Percentiles rank a stretch among this genome's conserved stretches.
phyloP scores from a whole-genome alignment of 2,329 filamentous ascomycete genomes.

The Phialophora chinensis region DNA sequence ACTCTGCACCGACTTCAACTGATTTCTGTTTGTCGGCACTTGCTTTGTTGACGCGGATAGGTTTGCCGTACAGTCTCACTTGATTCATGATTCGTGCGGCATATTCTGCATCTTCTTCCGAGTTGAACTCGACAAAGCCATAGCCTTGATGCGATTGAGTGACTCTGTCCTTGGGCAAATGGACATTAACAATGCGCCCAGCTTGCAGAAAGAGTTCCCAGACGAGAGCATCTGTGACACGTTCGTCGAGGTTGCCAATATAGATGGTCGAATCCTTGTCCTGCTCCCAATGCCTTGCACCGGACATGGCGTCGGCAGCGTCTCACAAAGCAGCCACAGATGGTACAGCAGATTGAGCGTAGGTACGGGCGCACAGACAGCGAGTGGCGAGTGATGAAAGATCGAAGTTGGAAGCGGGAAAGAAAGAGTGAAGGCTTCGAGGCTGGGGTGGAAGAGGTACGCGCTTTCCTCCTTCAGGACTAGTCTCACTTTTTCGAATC shows the following conservation, averaged over 20 bases:
- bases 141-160: conserved; percentile 97
- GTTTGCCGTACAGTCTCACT: conserved; percentile 89
- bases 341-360: neutral
- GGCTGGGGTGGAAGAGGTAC: conserved; percentile 11
- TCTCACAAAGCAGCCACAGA: neutral
- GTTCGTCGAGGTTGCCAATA: conserved; percentile 97
- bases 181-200: conserved; percentile 95
- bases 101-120: conserved; percentile 94
- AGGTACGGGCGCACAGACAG: neutral
- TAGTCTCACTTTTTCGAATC: neutral
- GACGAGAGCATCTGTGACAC: conserved; percentile 84
- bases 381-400: neutral
- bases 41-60: conserved; percentile 93
- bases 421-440: neutral
- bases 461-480: conserved; percentile 18
- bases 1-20: conserved; percentile 91
- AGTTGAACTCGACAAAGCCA: conserved; percentile 98
- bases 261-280: conserved; percentile 98
- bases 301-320: conserved; percentile 60
- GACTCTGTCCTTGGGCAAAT: conserved; percentile 96
- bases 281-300: conserved; percentile 87
- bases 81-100: conserved; percentile 96
- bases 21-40: conserved; percentile 92
- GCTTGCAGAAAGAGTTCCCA: conserved; percentile 99
- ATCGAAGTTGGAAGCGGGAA: neutral